phyloP scores from a whole-genome alignment of 768 basidiomycete genomes.

The Jaapia argillacea region DNA sequence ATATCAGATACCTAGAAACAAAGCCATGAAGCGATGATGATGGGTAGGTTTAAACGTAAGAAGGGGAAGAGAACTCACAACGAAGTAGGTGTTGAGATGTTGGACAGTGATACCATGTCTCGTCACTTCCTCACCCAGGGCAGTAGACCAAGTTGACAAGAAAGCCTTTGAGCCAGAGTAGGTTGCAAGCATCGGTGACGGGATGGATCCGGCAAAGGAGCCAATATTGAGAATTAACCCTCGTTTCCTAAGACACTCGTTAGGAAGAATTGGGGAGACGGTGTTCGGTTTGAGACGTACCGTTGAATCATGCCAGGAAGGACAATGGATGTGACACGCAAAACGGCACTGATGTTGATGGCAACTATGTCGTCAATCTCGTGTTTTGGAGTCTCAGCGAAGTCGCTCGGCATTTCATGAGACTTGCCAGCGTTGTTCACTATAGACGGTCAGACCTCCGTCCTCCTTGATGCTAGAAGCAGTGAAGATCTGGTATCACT shows the following conservation, averaged over 20 bases:
- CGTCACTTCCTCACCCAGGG: slow-evolving; percentile 77
- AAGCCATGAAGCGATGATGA: neutral
- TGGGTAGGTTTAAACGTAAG: too few relatives aligned
- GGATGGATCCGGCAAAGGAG: slow-evolving; percentile 82
- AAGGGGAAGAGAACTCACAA: slow-evolving; percentile 41
- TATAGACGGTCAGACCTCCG: too few relatives aligned
- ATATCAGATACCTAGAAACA: slow-evolving; percentile 73
- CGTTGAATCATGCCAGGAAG: slow-evolving; percentile 77
- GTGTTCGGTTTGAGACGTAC: slow-evolving; percentile 31
- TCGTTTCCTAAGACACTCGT: slow-evolving; percentile 44
- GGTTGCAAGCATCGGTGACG: slow-evolving; percentile 88
- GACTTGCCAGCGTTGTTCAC: slow-evolving; percentile 97
- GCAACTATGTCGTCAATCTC: slow-evolving; percentile 80
- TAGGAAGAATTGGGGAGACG: neutral
- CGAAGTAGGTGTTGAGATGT: slow-evolving; percentile 88
- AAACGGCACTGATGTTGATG: slow-evolving; percentile 77
- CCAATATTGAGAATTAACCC: slow-evolving; percentile 88
- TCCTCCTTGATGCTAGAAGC: too few relatives aligned
- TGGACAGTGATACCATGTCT: slow-evolving; percentile 69
- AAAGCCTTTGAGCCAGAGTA: slow-evolving; percentile 93
- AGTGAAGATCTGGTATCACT: slow-evolving; percentile 13
- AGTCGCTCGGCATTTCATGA: slow-evolving; percentile 78
- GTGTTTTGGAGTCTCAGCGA: slow-evolving; percentile 61
- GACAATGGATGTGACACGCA: slow-evolving; percentile 70
- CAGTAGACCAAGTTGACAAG: slow-evolving; percentile 75